Percentiles rank a stretch among this genome's conserved stretches.
Conservation (phyloP, 176 grass and related monocot genomes). For the Cymbopogon citratus region DNA sequence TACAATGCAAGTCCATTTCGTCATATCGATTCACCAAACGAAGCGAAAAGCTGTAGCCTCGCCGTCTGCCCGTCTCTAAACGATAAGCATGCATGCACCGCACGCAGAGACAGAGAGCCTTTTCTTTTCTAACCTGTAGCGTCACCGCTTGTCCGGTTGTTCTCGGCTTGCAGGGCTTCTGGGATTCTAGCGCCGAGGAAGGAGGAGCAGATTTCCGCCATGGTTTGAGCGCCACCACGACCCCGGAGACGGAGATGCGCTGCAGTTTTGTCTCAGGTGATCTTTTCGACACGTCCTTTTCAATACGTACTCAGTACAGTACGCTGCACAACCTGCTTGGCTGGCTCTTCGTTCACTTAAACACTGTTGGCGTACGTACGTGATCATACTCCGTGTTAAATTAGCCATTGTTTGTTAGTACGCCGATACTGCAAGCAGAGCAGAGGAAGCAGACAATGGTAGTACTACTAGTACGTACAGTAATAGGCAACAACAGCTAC, state of each 20-base stretch:
- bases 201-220: slow-evolving; percentile 33
- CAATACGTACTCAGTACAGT: too few relatives aligned
- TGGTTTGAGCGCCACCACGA: slow-evolving; percentile 32
- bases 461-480: too few relatives aligned
- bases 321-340: too few relatives aligned
- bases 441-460: not conserved
- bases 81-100: not conserved
- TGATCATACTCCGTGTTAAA: not conserved
- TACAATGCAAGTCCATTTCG: not conserved
- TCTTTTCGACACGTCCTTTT: slow-evolving; percentile 6
- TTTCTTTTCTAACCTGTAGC: slow-evolving; percentile 34
- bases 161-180: slow-evolving; percentile 46
- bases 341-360: too few relatives aligned
- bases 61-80: slow-evolving; percentile 9
- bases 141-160: not conserved
- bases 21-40: not conserved
- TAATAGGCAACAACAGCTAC: slow-evolving; percentile 22
- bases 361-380: too few relatives aligned
- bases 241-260: slow-evolving; percentile 20
- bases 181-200: slow-evolving; percentile 35
- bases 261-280: slow-evolving; percentile 60
- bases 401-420: not conserved
- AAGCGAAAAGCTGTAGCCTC: not conserved
- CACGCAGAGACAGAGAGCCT: not conserved
- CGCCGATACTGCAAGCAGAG: not conserved